These are phyloP conservation scores for Dioszegia crocea DNA, from an alignment of 768 basidiomycete genomes.

Conservation along the genomic window DNA sequence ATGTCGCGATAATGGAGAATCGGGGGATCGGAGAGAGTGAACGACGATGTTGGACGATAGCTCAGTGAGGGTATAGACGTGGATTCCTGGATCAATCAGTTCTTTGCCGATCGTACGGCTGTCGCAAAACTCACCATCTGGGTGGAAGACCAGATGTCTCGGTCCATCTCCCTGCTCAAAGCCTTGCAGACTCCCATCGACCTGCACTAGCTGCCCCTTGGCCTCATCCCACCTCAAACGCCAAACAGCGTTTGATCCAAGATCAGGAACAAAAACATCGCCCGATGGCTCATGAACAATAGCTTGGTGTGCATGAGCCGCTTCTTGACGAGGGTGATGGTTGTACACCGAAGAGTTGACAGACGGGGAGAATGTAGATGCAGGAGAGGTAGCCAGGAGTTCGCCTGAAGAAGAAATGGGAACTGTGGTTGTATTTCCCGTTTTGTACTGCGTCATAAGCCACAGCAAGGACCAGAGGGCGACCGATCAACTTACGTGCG, in stretches of 20 bases:
- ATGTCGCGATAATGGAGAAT: conserved; percentile 14
- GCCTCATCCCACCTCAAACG: conserved; percentile 13
- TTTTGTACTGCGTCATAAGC: conserved; percentile 18
- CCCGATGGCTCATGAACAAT: conserved; percentile 13
- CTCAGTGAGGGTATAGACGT: conserved; percentile 28
- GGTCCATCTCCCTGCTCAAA: conserved; percentile 32
- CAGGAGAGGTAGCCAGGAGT: conserved; percentile 1
- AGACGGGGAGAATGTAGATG: conserved; percentile 13
- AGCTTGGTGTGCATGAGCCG: conserved; percentile 28
- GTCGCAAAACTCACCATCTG: conserved; percentile 22
- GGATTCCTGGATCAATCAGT: conserved; percentile 14
- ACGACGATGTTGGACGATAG: conserved; percentile 20
- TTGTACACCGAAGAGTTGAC: background rate
- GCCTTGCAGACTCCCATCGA: conserved; percentile 10
- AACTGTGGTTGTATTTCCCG: conserved; percentile 18
- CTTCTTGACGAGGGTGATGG: conserved; percentile 24
- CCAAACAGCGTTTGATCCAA: conserved; percentile 30
- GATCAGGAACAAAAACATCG: conserved; percentile 25
- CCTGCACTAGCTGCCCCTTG: conserved; percentile 2
- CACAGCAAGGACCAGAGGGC: background rate
- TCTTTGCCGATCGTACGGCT: too few relatives aligned
- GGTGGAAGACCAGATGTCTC: conserved; percentile 32
- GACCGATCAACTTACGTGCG: conserved; percentile 10
- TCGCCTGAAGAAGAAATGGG: conserved; percentile 13
- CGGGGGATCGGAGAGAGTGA: conserved; percentile 13